phyloP scores from a whole-genome alignment of 2,329 filamentous ascomycete species.

The Aspergillus floridensis region DNA sequence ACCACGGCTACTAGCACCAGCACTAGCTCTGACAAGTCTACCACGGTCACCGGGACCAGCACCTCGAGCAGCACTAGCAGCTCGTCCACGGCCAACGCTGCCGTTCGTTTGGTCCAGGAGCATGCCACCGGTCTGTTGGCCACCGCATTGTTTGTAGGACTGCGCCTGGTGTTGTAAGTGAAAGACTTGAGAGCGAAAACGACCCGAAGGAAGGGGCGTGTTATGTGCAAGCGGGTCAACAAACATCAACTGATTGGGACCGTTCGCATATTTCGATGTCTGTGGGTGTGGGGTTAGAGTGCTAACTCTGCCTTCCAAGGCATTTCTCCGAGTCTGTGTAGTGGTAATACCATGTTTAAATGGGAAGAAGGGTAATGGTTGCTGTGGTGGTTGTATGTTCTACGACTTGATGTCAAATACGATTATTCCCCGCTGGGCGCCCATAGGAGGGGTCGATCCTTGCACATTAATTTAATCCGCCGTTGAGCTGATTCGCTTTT shows the following conservation, averaged over 20 bases:
- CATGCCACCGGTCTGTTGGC: slow-evolving; percentile 54
- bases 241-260: neutral
- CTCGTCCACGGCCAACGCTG: slow-evolving; percentile 37
- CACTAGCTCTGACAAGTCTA: slow-evolving; percentile 18
- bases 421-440: slow-evolving; percentile 4
- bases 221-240: neutral
- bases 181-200: neutral
- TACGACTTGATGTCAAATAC: slow-evolving; percentile 8
- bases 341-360: neutral
- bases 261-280: neutral
- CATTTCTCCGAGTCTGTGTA: neutral
- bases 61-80: slow-evolving; percentile 23
- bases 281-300: too few species aligned
- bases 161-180: slow-evolving; percentile 57
- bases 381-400: slow-evolving; percentile 4
- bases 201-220: neutral
- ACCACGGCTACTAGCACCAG: slow-evolving; percentile 19
- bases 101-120: slow-evolving; percentile 47
- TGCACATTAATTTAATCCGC: neutral
- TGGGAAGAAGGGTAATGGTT: neutral
- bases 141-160: slow-evolving; percentile 54
- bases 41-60: slow-evolving; percentile 33
- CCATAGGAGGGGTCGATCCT: neutral
- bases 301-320: too few species aligned
- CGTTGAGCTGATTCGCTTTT: neutral